These are phyloP conservation scores for Pleurotus citrinopileatus DNA, from an alignment of 768 basidiomycete species.

Conservation along the genomic window DNA sequence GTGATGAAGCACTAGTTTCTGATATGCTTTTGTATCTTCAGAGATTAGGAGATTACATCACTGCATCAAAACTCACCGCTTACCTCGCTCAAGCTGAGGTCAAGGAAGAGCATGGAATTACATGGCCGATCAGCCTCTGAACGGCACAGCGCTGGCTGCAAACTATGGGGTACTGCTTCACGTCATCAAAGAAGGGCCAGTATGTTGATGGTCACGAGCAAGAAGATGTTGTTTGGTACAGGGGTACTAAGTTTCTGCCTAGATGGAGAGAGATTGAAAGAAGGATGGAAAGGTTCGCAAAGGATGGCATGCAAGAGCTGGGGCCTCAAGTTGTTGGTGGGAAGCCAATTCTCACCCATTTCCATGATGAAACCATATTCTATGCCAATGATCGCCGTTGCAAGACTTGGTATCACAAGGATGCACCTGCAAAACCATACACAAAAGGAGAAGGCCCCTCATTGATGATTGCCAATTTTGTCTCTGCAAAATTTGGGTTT, in stretches of 20 bases:
- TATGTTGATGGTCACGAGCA: slow-evolving; percentile 33
- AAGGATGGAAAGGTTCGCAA: slow-evolving; percentile 3
- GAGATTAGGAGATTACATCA: slow-evolving; percentile 16
- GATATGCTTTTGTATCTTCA: slow-evolving; percentile 19
- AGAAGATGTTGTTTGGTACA: slow-evolving; percentile 28
- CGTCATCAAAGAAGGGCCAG: slow-evolving; percentile 17
- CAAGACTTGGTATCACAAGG: slow-evolving; percentile 23
- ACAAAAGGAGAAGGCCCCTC: slow-evolving; percentile 31
- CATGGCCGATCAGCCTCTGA: slow-evolving; percentile 11
- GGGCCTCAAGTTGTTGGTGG: neutral
- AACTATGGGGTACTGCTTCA: slow-evolving; percentile 15
- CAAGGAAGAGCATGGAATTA: slow-evolving; percentile 12
- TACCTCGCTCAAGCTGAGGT: slow-evolving; percentile 16
- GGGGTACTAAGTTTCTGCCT: slow-evolving; percentile 21
- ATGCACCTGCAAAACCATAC: slow-evolving; percentile 15
- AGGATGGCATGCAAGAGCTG: slow-evolving; percentile 7
- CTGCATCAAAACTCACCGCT: slow-evolving; percentile 16
- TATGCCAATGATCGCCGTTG: slow-evolving; percentile 28
- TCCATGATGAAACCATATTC: slow-evolving; percentile 33
- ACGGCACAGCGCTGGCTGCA: slow-evolving; percentile 23
- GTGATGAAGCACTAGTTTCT: slow-evolving; percentile 21
- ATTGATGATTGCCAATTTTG: slow-evolving; percentile 30
- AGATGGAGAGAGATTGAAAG: slow-evolving; percentile 11
- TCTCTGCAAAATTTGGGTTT: slow-evolving; percentile 20
- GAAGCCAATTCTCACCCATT: slow-evolving; percentile 15